These are phyloP conservation scores for Cyclotella kingstonii DNA, from an alignment of 108 stramenopile genomes.

Conservation along the genomic window DNA sequence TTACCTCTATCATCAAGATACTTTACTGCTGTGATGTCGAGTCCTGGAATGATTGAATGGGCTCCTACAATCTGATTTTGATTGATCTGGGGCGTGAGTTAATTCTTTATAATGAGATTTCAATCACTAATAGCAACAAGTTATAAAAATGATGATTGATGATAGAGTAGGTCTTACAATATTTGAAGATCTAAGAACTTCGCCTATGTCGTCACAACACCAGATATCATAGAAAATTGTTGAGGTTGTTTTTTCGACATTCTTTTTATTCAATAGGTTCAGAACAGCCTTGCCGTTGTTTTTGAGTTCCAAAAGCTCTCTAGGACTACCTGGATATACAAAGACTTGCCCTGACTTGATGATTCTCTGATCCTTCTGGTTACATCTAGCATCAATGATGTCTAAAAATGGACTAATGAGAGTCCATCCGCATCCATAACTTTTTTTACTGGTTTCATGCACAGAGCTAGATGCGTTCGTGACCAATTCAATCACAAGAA, in stretches of 20 bases:
- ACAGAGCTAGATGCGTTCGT: background rate
- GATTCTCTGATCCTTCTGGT: background rate
- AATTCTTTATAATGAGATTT: too few relatives aligned
- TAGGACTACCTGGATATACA: conserved; percentile 4
- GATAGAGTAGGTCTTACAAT: background rate
- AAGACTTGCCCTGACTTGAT: background rate
- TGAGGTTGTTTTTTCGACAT: background rate
- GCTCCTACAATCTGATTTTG: conserved; percentile 29
- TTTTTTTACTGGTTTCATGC: background rate
- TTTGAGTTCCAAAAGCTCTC: background rate
- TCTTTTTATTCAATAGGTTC: conserved; percentile 4
- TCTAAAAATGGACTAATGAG: conserved; percentile 13
- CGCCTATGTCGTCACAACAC: background rate
- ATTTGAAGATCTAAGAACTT: background rate
- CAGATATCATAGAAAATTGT: conserved; percentile 3
- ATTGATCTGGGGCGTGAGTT: conserved; percentile 1
- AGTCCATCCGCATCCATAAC: conserved; percentile 28
- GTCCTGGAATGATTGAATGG: conserved; percentile 5
- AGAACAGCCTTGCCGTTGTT: background rate
- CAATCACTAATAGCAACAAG: background rate
- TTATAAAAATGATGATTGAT: background rate
- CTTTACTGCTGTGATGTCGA: conserved; percentile 9
- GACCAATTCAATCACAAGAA: conserved; percentile 21
- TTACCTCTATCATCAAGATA: conserved; percentile 23
- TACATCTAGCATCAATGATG: background rate